Percentiles rank a stretch among this genome's conserved stretches.
Evolutionary conservation across 192 early-diverging fungal species (phyloP).

Genomic region (Umbelopsis sp.): DNA sequence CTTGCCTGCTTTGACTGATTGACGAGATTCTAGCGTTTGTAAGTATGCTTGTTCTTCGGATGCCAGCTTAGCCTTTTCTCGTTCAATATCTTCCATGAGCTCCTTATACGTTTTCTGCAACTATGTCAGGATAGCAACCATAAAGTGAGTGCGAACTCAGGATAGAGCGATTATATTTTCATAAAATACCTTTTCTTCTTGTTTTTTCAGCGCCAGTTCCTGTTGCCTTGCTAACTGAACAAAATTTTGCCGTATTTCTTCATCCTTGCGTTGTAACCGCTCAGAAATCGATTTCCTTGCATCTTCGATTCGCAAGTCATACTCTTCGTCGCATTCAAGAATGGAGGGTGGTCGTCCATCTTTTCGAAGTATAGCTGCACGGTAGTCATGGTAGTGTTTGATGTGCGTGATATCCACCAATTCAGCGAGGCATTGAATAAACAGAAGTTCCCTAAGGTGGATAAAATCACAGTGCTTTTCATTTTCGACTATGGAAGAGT

Average conservation of each 20-base stretch:
- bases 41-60: not conserved
- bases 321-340: conserved; percentile 79
- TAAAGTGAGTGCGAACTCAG: not conserved
- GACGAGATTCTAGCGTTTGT: not conserved
- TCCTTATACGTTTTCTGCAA: not conserved
- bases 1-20: not conserved
- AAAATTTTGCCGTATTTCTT: conserved; percentile 54
- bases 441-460: conserved; percentile 81
- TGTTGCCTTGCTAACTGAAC: conserved; percentile 50
- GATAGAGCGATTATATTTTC: not conserved
- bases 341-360: conserved; percentile 78
- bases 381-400: conserved; percentile 75
- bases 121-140: not conserved
- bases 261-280: conserved; percentile 63
- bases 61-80: not conserved
- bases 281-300: conserved; percentile 64
- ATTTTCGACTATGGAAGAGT: conserved; percentile 72
- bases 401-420: conserved; percentile 79
- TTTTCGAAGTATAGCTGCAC: conserved; percentile 62
- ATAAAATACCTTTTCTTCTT: conserved; percentile 48
- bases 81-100: conserved; percentile 4
- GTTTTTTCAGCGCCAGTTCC: conserved; percentile 43
- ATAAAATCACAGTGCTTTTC: conserved; percentile 95
- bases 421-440: conserved; percentile 72
- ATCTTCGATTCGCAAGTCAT: conserved; percentile 70